Evolutionary conservation across 2,329 filamentous ascomycete species (phyloP).

Genomic region (Pseudopithomyces chartarum): DNA sequence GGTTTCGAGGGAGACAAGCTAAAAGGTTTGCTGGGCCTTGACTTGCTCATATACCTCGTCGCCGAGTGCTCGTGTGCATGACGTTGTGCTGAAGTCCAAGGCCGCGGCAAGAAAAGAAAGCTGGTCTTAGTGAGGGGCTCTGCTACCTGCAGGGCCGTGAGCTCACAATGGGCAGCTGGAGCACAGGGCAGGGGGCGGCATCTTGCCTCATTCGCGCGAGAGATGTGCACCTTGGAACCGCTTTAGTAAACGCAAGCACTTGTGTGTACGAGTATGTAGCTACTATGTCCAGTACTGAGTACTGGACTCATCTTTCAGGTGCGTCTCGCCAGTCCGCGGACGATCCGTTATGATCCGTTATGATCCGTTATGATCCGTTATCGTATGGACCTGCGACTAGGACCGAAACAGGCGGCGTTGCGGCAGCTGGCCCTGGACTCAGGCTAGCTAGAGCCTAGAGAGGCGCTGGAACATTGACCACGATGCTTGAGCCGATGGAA

Average conservation of each 20-base stretch:
- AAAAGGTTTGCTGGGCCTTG: neutral
- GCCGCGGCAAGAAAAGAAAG: neutral
- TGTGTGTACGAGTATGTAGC: too few relatives aligned
- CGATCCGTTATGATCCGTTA: too few relatives aligned
- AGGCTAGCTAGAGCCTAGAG: neutral
- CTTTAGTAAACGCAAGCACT: neutral
- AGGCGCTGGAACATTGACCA: too few relatives aligned
- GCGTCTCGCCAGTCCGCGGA: neutral
- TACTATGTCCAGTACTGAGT: too few relatives aligned
- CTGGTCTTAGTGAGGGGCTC: neutral
- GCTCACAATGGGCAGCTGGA: neutral
- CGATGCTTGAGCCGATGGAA: too few relatives aligned
- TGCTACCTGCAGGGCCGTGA: neutral
- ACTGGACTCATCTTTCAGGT: too few relatives aligned
- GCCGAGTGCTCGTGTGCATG: neutral
- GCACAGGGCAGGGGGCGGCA: neutral
- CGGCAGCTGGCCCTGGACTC: neutral
- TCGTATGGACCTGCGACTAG: neutral
- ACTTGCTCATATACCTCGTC: neutral
- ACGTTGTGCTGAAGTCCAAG: neutral
- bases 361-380: neutral
- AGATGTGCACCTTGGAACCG: neutral
- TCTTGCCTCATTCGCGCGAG: neutral
- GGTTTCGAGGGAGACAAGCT: neutral
- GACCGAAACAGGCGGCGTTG: neutral